Conservation (phyloP, 208 protist species). For the Acanthamoeba rhysodes region DNA sequence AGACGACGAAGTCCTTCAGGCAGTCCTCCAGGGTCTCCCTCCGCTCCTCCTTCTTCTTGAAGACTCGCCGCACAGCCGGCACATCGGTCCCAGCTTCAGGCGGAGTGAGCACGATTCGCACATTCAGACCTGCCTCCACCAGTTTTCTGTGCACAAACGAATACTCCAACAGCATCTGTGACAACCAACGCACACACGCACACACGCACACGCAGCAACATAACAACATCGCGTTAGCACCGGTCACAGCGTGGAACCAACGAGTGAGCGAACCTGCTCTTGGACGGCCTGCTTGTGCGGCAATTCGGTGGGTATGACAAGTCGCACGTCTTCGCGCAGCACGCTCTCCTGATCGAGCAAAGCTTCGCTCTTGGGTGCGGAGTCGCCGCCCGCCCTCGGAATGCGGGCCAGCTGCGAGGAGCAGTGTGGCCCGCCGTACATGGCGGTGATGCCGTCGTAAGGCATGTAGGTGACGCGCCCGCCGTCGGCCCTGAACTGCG, state of each 20-base stretch:
- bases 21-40: too few relatives aligned
- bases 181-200: too few relatives aligned
- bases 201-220: not conserved
- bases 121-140: not conserved
- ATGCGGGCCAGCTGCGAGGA: constrained; percentile 47
- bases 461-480: constrained; percentile 80
- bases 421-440: constrained; percentile 86
- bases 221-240: not conserved
- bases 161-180: constrained; percentile 1
- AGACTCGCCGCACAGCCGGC: too few relatives aligned
- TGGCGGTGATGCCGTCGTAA: constrained; percentile 83
- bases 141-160: not conserved
- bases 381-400: not conserved
- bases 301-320: not conserved
- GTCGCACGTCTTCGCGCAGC: not conserved
- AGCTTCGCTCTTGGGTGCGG: not conserved
- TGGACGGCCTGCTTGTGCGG: not conserved
- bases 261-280: not conserved
- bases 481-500: constrained; percentile 72
- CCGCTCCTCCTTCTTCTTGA: too few relatives aligned
- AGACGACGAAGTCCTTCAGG: too few relatives aligned
- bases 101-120: not conserved
- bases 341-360: not conserved
- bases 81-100: too few relatives aligned
- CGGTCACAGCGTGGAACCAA: not conserved